Conservation (phyloP, 805 yeast species). For the Hanseniaspora mollemarum region DNA sequence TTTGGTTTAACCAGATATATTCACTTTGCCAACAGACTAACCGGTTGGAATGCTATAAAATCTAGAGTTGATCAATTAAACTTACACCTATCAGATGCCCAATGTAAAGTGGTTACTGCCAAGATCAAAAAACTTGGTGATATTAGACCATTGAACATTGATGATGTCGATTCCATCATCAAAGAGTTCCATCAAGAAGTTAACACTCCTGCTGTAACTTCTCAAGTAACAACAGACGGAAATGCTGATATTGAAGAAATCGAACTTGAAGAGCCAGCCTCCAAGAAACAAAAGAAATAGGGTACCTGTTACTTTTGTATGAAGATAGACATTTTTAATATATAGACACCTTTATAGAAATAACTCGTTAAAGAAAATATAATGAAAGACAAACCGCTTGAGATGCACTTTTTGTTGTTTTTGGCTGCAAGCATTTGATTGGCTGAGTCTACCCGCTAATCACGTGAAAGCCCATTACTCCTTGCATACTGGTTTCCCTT, state of each 20-base stretch:
- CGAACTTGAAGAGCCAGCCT: slow-evolving; percentile 23
- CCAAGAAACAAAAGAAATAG: slow-evolving; percentile 27
- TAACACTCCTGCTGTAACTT: slow-evolving; percentile 40
- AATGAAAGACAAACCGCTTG: too few species aligned
- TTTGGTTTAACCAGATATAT: slow-evolving; percentile 93
- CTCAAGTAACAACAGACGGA: slow-evolving; percentile 21
- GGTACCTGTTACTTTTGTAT: too few species aligned
- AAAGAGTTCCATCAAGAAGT: slow-evolving; percentile 81
- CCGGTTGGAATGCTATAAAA: slow-evolving; percentile 99
- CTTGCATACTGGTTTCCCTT: too few species aligned
- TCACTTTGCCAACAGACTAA: slow-evolving; percentile 93
- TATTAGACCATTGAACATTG: slow-evolving; percentile 84
- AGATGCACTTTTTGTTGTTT: too few species aligned
- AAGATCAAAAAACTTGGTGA: slow-evolving; percentile 93
- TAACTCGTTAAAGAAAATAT: too few species aligned
- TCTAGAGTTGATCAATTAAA: slow-evolving; percentile 95
- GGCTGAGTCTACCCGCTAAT: too few species aligned
- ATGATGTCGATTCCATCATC: slow-evolving; percentile 94
- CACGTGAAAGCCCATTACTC: too few species aligned
- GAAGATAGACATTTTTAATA: too few species aligned
- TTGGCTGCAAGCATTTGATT: too few species aligned
- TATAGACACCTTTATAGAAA: too few species aligned
- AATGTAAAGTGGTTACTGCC: slow-evolving; percentile 85
- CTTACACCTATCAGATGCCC: slow-evolving; percentile 77
- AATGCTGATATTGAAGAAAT: slow-evolving; percentile 23